Percentiles rank a stretch among this genome's conserved stretches.
These are phyloP conservation scores for Suhomyces sp. DNA, from an alignment of 805 yeast species.

Conservation along the genomic window DNA sequence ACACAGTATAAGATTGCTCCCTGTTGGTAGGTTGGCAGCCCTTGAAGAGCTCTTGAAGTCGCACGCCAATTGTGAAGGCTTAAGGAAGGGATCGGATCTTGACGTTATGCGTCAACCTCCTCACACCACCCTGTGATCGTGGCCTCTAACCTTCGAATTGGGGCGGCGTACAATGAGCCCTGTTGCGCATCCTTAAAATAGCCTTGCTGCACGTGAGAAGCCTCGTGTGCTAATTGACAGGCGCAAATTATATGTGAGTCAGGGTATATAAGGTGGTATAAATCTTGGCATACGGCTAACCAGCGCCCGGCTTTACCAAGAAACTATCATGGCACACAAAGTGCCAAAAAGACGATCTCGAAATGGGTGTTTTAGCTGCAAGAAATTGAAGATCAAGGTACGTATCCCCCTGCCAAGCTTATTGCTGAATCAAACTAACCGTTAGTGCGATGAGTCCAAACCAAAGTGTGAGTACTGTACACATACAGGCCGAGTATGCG, in stretches of 20 bases:
- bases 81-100: background rate
- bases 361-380: conserved; percentile 31
- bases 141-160: background rate
- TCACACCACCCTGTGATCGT: background rate
- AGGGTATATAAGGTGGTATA: background rate
- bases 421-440: background rate
- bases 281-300: background rate
- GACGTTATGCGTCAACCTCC: background rate
- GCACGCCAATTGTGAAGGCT: background rate
- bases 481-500: conserved; percentile 24
- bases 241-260: background rate
- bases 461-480: conserved; percentile 34
- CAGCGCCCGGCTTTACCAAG: background rate
- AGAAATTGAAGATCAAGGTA: conserved; percentile 30
- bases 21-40: too few species aligned
- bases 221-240: background rate
- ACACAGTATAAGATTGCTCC: too few species aligned
- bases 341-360: conserved; percentile 12
- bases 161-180: background rate
- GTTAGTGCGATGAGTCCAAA: conserved; percentile 28
- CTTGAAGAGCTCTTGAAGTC: background rate
- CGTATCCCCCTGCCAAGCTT: conserved; percentile 16
- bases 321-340: background rate
- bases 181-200: background rate
- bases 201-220: background rate